Base-by-base conservation (phyloP, 2,329 filamentous ascomycete genomes). In the Cyphellophora attinorum region DNA sequence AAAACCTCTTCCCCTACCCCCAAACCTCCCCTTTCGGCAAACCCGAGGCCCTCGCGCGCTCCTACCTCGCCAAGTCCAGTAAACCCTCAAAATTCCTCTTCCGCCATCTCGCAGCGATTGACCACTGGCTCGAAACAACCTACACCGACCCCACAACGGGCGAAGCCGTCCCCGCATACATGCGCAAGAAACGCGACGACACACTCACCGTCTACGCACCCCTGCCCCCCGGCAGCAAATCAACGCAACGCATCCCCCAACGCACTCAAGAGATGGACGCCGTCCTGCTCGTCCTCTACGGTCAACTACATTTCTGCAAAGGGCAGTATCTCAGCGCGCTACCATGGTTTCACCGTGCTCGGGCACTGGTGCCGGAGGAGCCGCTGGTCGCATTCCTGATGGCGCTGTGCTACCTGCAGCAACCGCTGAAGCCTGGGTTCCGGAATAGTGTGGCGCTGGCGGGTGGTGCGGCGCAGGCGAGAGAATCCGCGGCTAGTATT, bases 1-100 rank as follows among this genome's bases (percentile, higher is more conserved):
- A 82, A 37, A 74, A 81, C 12, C 65, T 93, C 5, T 84, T 77
- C 51, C 77, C 84, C 34, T 33, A 42, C 28, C 23, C 39, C 31
- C n/a, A n/a, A n/a, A 25, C 34, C 11, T 79, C 83, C 11, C 76
- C 80, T 2, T 35, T 16, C 13, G 42, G 41, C 14, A 45, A 41
- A 27, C 33, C 37, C 19, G 40, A 33, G 11, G 41, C 42, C 12
- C 33, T 41, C 29, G 80, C 80, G 33, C 33, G 19, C 17, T 31
- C 29, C 5, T 18, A 31, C 29, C 6, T 19, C n/a, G 29, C 29
- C 12, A 40, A 37, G 17, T 80, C 81, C 3, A 82, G 84, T 0
- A 79, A 85, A 0, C 79, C 81, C 13, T 86, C 94, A 57, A 96
- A 96, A 56, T 93, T 84, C 53, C 78, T 96, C 50, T 68, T 95